phyloP scores from a whole-genome alignment of 2,329 filamentous ascomycete genomes.

The Fusarium chuoi region DNA sequence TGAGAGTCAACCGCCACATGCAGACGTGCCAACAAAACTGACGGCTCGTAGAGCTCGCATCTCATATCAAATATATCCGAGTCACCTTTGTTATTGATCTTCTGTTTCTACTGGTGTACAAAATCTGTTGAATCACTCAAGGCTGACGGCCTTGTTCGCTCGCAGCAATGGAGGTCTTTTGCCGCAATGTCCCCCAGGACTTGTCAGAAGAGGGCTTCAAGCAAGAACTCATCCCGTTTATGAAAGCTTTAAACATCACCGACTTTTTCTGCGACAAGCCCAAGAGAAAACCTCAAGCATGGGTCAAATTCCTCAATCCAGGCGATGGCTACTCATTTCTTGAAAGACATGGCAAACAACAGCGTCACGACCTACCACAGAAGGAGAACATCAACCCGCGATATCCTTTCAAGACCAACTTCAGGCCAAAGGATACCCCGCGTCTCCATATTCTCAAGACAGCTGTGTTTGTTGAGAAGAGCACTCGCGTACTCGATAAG shows the following conservation, averaged over 20 bases:
- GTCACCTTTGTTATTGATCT: accelerated
- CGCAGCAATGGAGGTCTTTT: conserved; percentile 57
- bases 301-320: conserved; percentile 55
- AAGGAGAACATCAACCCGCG: conserved; percentile 9
- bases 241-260: conserved; percentile 53
- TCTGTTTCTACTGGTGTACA: background rate
- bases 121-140: background rate
- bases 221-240: conserved; percentile 52
- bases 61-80: background rate
- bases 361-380: background rate
- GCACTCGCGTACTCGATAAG: conserved; percentile 47
- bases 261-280: conserved; percentile 58
- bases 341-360: conserved; percentile 46
- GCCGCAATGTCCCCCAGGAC: conserved; percentile 55
- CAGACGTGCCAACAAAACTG: background rate
- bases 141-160: background rate
- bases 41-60: background rate
- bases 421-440: conserved; percentile 34
- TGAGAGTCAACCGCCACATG: background rate
- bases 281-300: conserved; percentile 48
- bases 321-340: conserved; percentile 58
- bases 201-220: conserved; percentile 53
- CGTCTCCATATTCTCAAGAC: conserved; percentile 47
- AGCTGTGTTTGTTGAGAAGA: conserved; percentile 46
- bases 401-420: background rate